Conservation (phyloP, 805 yeast genomes). For the Wickerhamiella sergipiensis region DNA sequence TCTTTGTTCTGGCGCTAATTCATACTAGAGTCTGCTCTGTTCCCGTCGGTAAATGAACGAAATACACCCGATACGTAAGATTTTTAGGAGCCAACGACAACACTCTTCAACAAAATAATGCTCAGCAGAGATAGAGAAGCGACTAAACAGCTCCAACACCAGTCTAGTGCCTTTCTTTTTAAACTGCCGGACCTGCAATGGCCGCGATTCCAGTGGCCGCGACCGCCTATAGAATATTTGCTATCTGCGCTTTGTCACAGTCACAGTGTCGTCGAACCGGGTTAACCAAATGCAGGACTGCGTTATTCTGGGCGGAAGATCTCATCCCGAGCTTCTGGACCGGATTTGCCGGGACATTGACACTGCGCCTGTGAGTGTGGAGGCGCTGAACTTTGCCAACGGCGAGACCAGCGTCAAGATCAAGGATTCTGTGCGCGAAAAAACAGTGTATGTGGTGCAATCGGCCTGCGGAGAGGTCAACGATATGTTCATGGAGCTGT, state of each 20-base stretch:
- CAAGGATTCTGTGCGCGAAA: slow-evolving; percentile 82
- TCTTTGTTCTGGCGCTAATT: too few relatives aligned
- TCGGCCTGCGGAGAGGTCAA: slow-evolving; percentile 80
- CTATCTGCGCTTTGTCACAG: neutral
- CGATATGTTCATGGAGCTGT: slow-evolving; percentile 69
- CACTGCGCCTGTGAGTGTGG: slow-evolving; percentile 55
- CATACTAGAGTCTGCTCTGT: too few relatives aligned
- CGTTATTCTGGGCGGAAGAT: slow-evolving; percentile 78
- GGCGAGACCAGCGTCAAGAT: slow-evolving; percentile 89
- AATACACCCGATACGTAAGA: too few relatives aligned
- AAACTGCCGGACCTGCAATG: too few relatives aligned
- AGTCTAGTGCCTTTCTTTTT: too few relatives aligned
- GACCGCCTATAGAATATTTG: neutral
- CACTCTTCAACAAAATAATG: too few relatives aligned
- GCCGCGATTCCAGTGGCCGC: neutral
- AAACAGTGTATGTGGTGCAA: slow-evolving; percentile 86
- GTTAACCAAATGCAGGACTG: slow-evolving; percentile 55
- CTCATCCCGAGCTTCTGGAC: slow-evolving; percentile 68
- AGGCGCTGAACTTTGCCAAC: slow-evolving; percentile 38
- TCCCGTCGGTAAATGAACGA: too few relatives aligned
- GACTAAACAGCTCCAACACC: too few relatives aligned
- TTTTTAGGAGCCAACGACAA: too few relatives aligned
- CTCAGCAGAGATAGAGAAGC: too few relatives aligned
- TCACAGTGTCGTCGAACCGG: neutral
- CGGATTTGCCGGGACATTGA: slow-evolving; percentile 66